phyloP scores from a whole-genome alignment of 345 rosid genomes.

The Corchorus olitorius region DNA sequence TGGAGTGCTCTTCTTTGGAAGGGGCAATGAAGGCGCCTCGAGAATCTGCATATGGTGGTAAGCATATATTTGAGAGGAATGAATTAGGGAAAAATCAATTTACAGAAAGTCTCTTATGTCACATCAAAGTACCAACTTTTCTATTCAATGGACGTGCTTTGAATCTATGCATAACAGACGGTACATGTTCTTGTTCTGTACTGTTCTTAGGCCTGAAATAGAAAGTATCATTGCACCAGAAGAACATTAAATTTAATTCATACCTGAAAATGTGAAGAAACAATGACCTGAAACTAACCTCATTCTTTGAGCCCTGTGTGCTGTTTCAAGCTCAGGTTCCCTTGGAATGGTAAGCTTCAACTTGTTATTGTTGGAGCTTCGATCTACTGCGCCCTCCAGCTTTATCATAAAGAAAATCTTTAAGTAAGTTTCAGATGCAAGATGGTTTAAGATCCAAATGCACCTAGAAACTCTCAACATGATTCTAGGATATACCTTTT shows the following conservation, averaged over 20 bases:
- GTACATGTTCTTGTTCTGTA: slow-evolving; percentile 43
- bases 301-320: slow-evolving; percentile 73
- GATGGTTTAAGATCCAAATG: neutral
- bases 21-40: slow-evolving; percentile 77
- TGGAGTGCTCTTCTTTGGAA: slow-evolving; percentile 76
- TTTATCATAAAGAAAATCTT: slow-evolving; percentile 26
- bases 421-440: neutral
- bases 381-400: slow-evolving; percentile 61
- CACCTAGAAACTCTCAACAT: neutral
- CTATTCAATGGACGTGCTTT: slow-evolving; percentile 95
- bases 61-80: slow-evolving; percentile 23
- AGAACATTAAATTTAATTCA: slow-evolving; percentile 15
- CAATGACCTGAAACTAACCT: slow-evolving; percentile 45
- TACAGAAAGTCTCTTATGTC: slow-evolving; percentile 9
- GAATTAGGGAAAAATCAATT: slow-evolving; percentile 9
- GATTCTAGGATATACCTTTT: slow-evolving; percentile 46
- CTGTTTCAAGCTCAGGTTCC: slow-evolving; percentile 91
- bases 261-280: neutral
- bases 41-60: slow-evolving; percentile 64
- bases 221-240: slow-evolving; percentile 21
- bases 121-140: slow-evolving; percentile 59
- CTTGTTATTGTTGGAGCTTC: slow-evolving; percentile 38
- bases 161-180: slow-evolving; percentile 52
- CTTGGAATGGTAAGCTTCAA: slow-evolving; percentile 79
- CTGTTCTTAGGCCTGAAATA: slow-evolving; percentile 62